Percentiles rank a stretch among this genome's conserved stretches.
phyloP scores from a whole-genome alignment of 345 rosid genomes.

The Eucalyptus lansdowneana region DNA sequence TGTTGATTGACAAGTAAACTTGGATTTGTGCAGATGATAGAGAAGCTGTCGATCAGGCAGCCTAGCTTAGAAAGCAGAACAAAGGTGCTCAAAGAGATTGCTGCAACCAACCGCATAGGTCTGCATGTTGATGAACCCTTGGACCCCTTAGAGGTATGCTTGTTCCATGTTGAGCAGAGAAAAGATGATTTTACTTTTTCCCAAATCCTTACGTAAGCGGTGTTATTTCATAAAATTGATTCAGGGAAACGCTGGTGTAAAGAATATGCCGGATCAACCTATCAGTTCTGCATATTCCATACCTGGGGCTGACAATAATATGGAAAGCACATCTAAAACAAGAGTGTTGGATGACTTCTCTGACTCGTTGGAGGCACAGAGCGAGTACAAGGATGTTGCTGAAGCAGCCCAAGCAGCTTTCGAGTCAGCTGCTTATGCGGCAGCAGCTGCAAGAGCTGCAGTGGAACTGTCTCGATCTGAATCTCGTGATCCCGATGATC shows the following conservation, averaged over 20 bases:
- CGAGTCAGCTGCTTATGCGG: slow-evolving; percentile 76
- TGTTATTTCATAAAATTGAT: not conserved
- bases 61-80: slow-evolving; percentile 46
- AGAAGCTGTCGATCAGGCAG: slow-evolving; percentile 44
- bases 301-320: not conserved
- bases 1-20: not conserved
- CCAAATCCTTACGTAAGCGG: not conserved
- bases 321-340: not conserved
- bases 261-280: not conserved
- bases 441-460: slow-evolving; percentile 88
- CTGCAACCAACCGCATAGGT: slow-evolving; percentile 43
- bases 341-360: slow-evolving; percentile 1
- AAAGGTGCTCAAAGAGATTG: slow-evolving; percentile 60
- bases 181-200: not conserved
- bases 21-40: slow-evolving; percentile 25
- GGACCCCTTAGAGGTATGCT: slow-evolving; percentile 25
- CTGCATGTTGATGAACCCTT: slow-evolving; percentile 33
- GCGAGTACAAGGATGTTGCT: slow-evolving; percentile 72
- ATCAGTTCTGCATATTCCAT: not conserved
- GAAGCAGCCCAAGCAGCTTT: slow-evolving; percentile 97
- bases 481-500: slow-evolving; percentile 17
- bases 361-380: slow-evolving; percentile 16
- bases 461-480: slow-evolving; percentile 72
- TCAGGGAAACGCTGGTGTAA: not conserved
- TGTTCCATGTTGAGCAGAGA: not conserved